Base-by-base conservation (phyloP, 140 eudicot species). In the Bidens hawaiensis region DNA sequence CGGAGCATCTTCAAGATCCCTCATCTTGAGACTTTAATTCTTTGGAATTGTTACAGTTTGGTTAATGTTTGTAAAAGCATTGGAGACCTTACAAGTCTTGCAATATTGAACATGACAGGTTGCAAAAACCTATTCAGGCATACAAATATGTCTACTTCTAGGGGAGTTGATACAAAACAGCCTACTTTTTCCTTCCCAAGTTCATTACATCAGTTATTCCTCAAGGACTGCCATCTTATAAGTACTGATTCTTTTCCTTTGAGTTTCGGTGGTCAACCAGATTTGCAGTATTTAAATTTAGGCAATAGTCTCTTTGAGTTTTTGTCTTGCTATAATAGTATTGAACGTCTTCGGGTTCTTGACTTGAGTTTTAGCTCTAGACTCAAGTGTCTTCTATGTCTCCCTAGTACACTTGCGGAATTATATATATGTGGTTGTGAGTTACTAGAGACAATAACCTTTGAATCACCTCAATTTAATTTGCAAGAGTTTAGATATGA, bases 351-450 rank as follows among this genome's bases (percentile, higher is more conserved):
- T 3, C 54, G 55, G 42, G 42, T 62, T 16, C 67, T 61, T 61
- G 67, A 61, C 67, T 23, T 61, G 67, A 61, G 67, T 13, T 41
- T 61, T 0, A 23, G 68, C 55, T 14, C 27, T 9, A 62, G 47
- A 41, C 47, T 41, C 0, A 13, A 41, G 14, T 11, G 47, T 3
- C 47, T 41, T 12, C 4, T 41, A 41, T 11, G 12, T 6, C 75
- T 69, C 2, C 75, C 75, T 16, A 59, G n/a, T 47, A 46, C 61
- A 46, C 61, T 69, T 14, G 60, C 38, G n/a, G 52, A 69, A n/a
- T n/a, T n/a, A n/a, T n/a, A n/a, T n/a, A n/a, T n/a, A n/a, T 25
- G 42, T 2, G 45, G 13, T 1, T 69, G 74, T 4, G 23, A 45
- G 27, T 57, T 24, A 31, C 33, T 71, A 11, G 64, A 71, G 49